These are phyloP conservation scores for Puccinia triticina DNA, from an alignment of 1,284 basidiomycete genomes.

Conservation along the genomic window DNA sequence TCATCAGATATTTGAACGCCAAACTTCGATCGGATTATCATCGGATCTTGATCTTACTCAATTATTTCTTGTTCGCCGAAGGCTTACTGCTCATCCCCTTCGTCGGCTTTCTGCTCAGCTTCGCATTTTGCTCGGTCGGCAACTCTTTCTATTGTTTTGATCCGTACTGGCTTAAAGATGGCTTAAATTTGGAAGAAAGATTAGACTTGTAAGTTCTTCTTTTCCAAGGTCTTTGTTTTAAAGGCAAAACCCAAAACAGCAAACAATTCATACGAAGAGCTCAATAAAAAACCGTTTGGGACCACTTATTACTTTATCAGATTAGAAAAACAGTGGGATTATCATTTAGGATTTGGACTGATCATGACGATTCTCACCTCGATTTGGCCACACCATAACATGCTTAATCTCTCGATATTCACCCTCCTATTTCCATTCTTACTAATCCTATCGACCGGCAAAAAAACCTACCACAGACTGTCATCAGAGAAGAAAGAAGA, in stretches of 20 bases:
- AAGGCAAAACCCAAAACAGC: too few relatives aligned
- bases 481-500: not conserved
- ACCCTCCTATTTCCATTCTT: slow-evolving; percentile 43
- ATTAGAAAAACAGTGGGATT: slow-evolving; percentile 38
- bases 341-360: slow-evolving; percentile 42
- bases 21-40: not conserved
- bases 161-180: slow-evolving; percentile 21
- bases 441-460: slow-evolving; percentile 1
- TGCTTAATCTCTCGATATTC: slow-evolving; percentile 36
- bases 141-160: slow-evolving; percentile 48
- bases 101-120: not conserved
- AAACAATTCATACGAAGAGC: too few relatives aligned
- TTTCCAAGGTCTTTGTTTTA: not conserved
- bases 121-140: slow-evolving; percentile 18
- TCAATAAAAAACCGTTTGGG: not conserved
- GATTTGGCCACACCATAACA: slow-evolving; percentile 4
- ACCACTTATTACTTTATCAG: not conserved
- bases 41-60: slow-evolving; percentile 23
- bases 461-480: not conserved
- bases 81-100: not conserved
- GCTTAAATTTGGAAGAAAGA: not conserved
- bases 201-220: slow-evolving; percentile 20
- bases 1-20: not conserved
- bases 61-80: slow-evolving; percentile 34
- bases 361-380: slow-evolving; percentile 15